A percentile compares a stretch with the other conserved stretches of the same genome.
Conservation (phyloP, 768 basidiomycete genomes). For the Rhodotorula graminis region DNA sequence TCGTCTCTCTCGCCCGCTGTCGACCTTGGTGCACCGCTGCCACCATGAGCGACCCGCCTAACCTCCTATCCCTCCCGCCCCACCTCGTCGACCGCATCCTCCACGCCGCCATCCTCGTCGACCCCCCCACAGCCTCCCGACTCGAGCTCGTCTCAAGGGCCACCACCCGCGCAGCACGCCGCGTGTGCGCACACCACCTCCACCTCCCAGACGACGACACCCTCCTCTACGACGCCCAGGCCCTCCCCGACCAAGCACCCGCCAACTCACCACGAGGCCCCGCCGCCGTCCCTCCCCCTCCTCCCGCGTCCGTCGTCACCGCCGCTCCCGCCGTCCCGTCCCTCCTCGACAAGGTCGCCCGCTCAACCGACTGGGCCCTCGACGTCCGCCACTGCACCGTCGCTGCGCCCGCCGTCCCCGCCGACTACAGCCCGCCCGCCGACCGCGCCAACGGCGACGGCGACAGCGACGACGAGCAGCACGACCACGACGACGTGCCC, state of each 20-base stretch:
- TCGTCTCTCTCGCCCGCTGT: no score
- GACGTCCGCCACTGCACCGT: background rate
- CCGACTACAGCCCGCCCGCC: background rate
- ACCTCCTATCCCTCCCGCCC: background rate
- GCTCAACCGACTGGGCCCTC: background rate
- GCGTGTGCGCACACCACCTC: background rate
- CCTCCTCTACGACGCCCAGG: constrained; percentile 8
- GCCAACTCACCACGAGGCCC: background rate
- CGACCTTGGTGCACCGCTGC: no score
- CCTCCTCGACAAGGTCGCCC: background rate
- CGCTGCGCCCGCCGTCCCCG: background rate
- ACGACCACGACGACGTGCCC: background rate
- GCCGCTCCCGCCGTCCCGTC: background rate
- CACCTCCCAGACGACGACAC: constrained; percentile 25
- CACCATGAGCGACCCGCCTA: background rate
- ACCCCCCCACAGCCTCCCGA: background rate
- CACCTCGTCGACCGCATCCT: constrained; percentile 23
- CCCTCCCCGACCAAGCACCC: background rate
- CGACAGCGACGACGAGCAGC: background rate
- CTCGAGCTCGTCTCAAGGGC: background rate
- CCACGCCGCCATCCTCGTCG: background rate
- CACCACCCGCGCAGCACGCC: background rate
- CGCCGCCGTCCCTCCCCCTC: background rate
- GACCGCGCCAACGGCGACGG: no score
- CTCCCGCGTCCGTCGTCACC: no score